These are phyloP conservation scores for Trichoderma sp. DNA, from an alignment of 2,329 filamentous ascomycete species.

Conservation along the genomic window DNA sequence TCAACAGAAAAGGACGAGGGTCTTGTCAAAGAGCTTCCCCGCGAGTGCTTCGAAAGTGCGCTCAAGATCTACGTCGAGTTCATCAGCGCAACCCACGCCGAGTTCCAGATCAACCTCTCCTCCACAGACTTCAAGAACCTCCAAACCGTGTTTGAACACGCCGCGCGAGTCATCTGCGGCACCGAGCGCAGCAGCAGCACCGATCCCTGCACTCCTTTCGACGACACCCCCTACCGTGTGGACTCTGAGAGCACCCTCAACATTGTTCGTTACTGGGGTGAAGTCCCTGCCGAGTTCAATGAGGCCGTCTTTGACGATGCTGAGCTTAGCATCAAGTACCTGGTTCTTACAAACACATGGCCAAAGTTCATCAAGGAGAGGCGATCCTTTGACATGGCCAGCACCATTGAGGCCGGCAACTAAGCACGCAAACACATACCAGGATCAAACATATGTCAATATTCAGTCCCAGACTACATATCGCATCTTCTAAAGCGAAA, in stretches of 20 bases:
- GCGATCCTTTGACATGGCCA: constrained; percentile 39
- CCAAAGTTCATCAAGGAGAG: constrained; percentile 54
- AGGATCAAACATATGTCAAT: neutral
- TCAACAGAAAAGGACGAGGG: constrained; percentile 34
- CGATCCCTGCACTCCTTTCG: constrained; percentile 52
- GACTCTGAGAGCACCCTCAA: constrained; percentile 34
- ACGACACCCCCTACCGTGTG: constrained; percentile 34
- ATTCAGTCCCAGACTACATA: constrained; percentile 12
- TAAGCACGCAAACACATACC: neutral
- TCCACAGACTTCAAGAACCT: constrained; percentile 59
- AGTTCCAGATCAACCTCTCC: constrained; percentile 70
- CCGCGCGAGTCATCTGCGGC: constrained; percentile 53
- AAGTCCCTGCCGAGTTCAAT: constrained; percentile 57
- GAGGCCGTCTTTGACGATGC: constrained; percentile 62
- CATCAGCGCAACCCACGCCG: constrained; percentile 62
- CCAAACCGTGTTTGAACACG: constrained; percentile 59
- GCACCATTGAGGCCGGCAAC: constrained; percentile 29
- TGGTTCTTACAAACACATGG: constrained; percentile 73
- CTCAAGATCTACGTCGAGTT: constrained; percentile 65
- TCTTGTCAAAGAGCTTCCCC: constrained; percentile 42
- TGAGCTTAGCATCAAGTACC: constrained; percentile 65
- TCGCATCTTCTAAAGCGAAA: constrained; percentile 4
- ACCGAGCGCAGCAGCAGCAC: constrained; percentile 42
- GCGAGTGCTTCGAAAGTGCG: constrained; percentile 60
- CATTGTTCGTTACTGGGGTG: constrained; percentile 45